Evolutionary conservation across 306 rosid species (phyloP).

Genomic region (Trifolium fragiferum): DNA sequence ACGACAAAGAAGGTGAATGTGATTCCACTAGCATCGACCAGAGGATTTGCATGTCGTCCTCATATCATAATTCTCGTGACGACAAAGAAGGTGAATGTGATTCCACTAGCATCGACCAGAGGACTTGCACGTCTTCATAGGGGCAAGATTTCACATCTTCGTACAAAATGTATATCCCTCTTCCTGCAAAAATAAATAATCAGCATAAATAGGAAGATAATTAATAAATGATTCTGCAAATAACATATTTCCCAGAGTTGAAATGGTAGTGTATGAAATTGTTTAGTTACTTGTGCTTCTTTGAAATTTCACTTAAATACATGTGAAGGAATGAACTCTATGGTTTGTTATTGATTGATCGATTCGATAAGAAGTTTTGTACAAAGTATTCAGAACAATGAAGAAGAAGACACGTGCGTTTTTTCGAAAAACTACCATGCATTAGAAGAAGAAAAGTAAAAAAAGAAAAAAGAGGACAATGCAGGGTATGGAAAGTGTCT

Average conservation of each 20-base stretch:
- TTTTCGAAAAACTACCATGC: conserved; percentile 23
- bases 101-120: conserved; percentile 93
- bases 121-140: conserved; percentile 83
- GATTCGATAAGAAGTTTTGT: neutral
- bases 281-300: neutral
- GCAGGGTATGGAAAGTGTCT: conserved; percentile 2
- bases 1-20: conserved; percentile 57
- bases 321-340: neutral
- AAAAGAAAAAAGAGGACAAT: neutral
- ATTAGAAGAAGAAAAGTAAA: neutral
- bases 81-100: conserved; percentile 63
- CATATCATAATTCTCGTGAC: conserved; percentile 53
- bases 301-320: neutral
- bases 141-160: conserved; percentile 95
- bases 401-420: neutral
- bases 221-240: neutral
- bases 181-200: conserved; percentile 52
- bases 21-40: conserved; percentile 95
- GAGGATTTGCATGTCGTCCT: too few relatives aligned
- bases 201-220: neutral
- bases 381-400: neutral
- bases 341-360: neutral
- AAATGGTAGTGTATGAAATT: neutral
- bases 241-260: neutral
- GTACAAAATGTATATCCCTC: conserved; percentile 86